phyloP scores from a whole-genome alignment of 2,329 filamentous ascomycete species.

The Ophiosphaerella narmari region DNA sequence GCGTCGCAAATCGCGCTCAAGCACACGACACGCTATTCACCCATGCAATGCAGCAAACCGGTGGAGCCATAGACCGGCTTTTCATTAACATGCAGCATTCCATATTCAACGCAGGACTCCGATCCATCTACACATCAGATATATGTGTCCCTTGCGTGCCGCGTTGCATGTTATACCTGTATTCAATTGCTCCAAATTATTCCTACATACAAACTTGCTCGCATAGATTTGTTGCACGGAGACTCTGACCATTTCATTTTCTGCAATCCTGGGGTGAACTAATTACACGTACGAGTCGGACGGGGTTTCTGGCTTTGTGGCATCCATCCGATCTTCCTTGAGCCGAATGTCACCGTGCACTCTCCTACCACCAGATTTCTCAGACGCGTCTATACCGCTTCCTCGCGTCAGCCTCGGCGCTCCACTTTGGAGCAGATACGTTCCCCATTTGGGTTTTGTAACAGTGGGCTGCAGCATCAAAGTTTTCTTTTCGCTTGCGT shows the following conservation, averaged over 20 bases:
- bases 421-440: slow-evolving; percentile 22
- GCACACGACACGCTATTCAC: slow-evolving; percentile 27
- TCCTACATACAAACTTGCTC: not conserved
- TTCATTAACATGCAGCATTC: slow-evolving; percentile 11
- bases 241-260: too few relatives aligned
- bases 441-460: slow-evolving; percentile 15
- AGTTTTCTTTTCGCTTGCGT: slow-evolving; percentile 34
- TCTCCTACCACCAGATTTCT: slow-evolving; percentile 27
- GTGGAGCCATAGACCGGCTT: slow-evolving; percentile 8
- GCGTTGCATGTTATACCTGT: not conserved
- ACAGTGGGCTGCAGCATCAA: slow-evolving; percentile 29
- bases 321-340: slow-evolving; percentile 10
- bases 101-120: slow-evolving; percentile 9
- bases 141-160: not conserved
- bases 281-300: too few relatives aligned
- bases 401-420: slow-evolving; percentile 27
- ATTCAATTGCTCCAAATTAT: not conserved
- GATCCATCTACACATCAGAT: not conserved
- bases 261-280: too few relatives aligned
- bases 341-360: slow-evolving; percentile 30
- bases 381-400: slow-evolving; percentile 40
- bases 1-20: slow-evolving; percentile 20
- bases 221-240: too few relatives aligned
- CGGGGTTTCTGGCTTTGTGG: too few relatives aligned
- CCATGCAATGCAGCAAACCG: slow-evolving; percentile 18